Base-by-base conservation (phyloP, 2,329 filamentous ascomycete genomes). In the Xylariaceae sp. region DNA sequence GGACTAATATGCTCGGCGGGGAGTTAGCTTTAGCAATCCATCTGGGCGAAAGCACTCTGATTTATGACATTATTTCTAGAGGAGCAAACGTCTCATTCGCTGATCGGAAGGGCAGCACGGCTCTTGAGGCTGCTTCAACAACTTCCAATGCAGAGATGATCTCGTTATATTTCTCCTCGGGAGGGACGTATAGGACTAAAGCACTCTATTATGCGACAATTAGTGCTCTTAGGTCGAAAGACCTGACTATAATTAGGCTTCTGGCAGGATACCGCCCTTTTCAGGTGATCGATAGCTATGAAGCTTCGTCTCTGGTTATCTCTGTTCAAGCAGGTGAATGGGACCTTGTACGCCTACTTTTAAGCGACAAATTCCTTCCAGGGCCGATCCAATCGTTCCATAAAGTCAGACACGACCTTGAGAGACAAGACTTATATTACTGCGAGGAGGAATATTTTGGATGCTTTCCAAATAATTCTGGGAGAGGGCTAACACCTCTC, bases 361-460 rank as follows among this genome's bases (percentile, higher is more conserved):
- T 53, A 23, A 4, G 10, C 2, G 37, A 53, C 18, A 9, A 29
- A 2, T 53, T 53, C 29, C n/a, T 47, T 26, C 43, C 37, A 26
- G 8, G 29, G 2, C 9, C 21, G 8, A 3, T 27, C n/a, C 2
- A 1, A 11, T 45, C 48, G 2, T 36, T 8, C 11, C 36, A 35
- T 27, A 6, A n/a, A n/a, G n/a, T n/a, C n/a, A n/a, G n/a, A n/a
- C n/a, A n/a, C n/a, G n/a, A n/a, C n/a, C n/a, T n/a, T n/a, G n/a
- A n/a, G n/a, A n/a, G n/a, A n/a, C n/a, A n/a, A n/a, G n/a, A n/a
- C n/a, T n/a, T n/a, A n/a, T n/a, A n/a, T n/a, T n/a, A n/a, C n/a
- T n/a, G n/a, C n/a, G n/a, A n/a, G n/a, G n/a, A n/a, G n/a, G n/a
- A n/a, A 32, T 18, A 6, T 10, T 10, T 9, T 2, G 11, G 4